Evolutionary conservation across 805 yeast genomes (phyloP).

Genomic region (Ogataea ramenticola): DNA sequence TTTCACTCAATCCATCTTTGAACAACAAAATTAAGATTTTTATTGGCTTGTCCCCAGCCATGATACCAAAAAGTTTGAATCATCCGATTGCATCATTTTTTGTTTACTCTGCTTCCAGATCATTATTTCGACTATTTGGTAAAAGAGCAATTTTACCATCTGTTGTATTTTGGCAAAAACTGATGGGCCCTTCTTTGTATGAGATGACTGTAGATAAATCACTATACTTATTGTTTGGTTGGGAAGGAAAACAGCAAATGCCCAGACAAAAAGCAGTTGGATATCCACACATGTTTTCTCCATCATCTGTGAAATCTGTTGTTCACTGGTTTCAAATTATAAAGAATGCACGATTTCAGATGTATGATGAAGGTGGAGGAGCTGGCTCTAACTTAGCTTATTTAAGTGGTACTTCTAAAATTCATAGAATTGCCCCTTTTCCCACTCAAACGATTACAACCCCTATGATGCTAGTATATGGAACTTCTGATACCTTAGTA

Average conservation of each 20-base stretch:
- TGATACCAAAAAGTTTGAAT: slow-evolving; percentile 82
- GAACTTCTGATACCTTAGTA: slow-evolving; percentile 75
- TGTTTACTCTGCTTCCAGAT: slow-evolving; percentile 66
- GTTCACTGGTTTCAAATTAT: slow-evolving; percentile 45
- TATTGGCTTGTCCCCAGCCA: slow-evolving; percentile 88
- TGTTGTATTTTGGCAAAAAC: slow-evolving; percentile 49
- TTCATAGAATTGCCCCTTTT: slow-evolving; percentile 44
- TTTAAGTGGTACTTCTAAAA: slow-evolving; percentile 21
- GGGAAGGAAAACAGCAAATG: slow-evolving; percentile 38
- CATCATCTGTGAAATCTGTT: slow-evolving; percentile 50
- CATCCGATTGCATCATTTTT: slow-evolving; percentile 34
- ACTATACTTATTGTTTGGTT: slow-evolving; percentile 38
- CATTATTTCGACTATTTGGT: slow-evolving; percentile 70
- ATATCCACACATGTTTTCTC: slow-evolving; percentile 46
- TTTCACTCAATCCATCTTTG: slow-evolving; percentile 57
- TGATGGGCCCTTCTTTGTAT: slow-evolving; percentile 45
- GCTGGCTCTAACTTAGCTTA: slow-evolving; percentile 24
- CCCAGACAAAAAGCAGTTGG: slow-evolving; percentile 37
- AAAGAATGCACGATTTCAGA: slow-evolving; percentile 38
- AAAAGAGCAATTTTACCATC: slow-evolving; percentile 66
- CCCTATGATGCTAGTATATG: slow-evolving; percentile 77
- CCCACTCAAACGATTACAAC: slow-evolving; percentile 64
- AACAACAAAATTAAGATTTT: slow-evolving; percentile 50
- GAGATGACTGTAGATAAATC: slow-evolving; percentile 38
- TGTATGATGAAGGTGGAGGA: slow-evolving; percentile 39